These are phyloP conservation scores for Grigorovia jiainica DNA, from an alignment of 805 yeast genomes.

Conservation along the genomic window DNA sequence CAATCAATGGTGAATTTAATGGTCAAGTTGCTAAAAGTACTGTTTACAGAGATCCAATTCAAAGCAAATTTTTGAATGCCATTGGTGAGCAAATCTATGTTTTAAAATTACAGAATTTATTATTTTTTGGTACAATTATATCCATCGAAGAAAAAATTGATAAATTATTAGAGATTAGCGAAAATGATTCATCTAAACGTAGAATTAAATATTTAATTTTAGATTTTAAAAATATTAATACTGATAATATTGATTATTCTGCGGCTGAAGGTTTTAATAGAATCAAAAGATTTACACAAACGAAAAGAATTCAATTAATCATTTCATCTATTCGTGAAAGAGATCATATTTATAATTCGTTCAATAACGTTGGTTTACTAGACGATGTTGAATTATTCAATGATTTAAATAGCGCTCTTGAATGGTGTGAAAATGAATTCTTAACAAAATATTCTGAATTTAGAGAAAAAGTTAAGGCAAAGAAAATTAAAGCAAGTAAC, in stretches of 20 bases:
- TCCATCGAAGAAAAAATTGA: conserved; percentile 75
- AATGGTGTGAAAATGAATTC: conserved; percentile 94
- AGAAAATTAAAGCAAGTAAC: conserved; percentile 1
- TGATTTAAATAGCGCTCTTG: conserved; percentile 78
- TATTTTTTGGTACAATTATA: conserved; percentile 93
- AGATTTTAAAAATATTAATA: conserved; percentile 73
- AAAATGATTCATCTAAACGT: conserved; percentile 29
- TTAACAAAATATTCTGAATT: conserved; percentile 35
- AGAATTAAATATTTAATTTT: conserved; percentile 75
- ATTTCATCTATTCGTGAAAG: conserved; percentile 68
- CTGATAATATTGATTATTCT: conserved; percentile 71
- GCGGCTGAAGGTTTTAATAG: conserved; percentile 94
- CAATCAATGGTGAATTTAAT: conserved; percentile 70
- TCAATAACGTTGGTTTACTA: conserved; percentile 79
- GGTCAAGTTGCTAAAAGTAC: conserved; percentile 89
- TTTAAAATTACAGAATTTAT: conserved; percentile 74
- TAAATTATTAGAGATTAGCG: conserved; percentile 46
- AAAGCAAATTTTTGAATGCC: conserved; percentile 70
- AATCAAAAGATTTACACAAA: conserved; percentile 65
- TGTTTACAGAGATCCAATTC: conserved; percentile 82
- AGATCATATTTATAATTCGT: conserved; percentile 56
- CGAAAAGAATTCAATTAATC: conserved; percentile 60
- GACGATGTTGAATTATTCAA: conserved; percentile 52
- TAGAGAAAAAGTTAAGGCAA: conserved; percentile 20
- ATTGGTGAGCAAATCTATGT: conserved; percentile 90